Conservation (phyloP, 164 flowering plant species). For the Nymphaea colorata region DNA sequence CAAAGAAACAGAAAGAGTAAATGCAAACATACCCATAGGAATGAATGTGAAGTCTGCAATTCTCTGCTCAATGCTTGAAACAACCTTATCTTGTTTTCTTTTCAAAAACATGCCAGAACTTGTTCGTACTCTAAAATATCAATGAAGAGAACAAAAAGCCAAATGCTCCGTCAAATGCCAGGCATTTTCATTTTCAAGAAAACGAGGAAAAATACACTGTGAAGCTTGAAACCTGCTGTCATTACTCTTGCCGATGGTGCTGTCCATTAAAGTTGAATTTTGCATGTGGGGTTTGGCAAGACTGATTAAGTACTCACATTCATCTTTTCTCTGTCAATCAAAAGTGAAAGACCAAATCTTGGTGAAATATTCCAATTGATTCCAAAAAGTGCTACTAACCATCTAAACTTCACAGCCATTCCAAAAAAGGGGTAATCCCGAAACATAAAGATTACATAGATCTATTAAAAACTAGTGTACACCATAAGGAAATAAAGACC, state of each 20-base stretch:
- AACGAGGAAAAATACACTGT: conserved; percentile 2
- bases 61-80: conserved; percentile 65
- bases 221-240: conserved; percentile 63
- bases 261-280: conserved; percentile 84
- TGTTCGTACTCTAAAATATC: conserved; percentile 59
- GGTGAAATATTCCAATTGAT: too few relatives aligned
- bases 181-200: background rate
- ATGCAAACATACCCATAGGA: conserved; percentile 58
- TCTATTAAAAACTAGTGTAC: background rate
- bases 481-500: background rate
- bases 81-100: conserved; percentile 62
- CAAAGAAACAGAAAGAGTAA: background rate
- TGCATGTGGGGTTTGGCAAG: conserved; percentile 77
- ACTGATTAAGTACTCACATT: conserved; percentile 69
- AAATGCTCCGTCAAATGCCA: background rate
- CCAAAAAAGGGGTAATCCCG: background rate
- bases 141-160: background rate
- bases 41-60: conserved; percentile 85
- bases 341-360: background rate
- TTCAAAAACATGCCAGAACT: conserved; percentile 78
- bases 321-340: conserved; percentile 58
- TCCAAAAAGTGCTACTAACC: too few relatives aligned
- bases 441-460: background rate
- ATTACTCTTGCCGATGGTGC: conserved; percentile 67
- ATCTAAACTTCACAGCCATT: background rate